phyloP scores from a whole-genome alignment of 176 grass and related monocot species.

The Ampelocalamus luodianensis region DNA sequence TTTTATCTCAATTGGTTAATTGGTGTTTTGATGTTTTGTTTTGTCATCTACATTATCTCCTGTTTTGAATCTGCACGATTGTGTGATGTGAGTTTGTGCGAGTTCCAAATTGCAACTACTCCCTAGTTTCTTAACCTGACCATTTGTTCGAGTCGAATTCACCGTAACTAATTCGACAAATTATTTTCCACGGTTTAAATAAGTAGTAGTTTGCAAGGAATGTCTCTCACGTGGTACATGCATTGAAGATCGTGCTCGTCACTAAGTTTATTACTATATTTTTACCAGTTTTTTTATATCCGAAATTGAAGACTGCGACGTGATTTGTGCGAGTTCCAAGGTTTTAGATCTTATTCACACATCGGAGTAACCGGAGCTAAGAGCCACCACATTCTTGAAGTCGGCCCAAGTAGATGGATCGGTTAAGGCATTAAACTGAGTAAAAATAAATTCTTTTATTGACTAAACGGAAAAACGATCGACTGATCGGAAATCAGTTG shows the following conservation, averaged over 20 bases:
- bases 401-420: too few species aligned
- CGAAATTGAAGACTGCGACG: too few species aligned
- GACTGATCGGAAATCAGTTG: too few species aligned
- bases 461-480: too few species aligned
- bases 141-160: neutral
- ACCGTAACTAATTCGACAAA: neutral
- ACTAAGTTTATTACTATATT: neutral
- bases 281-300: neutral
- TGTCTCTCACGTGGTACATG: neutral
- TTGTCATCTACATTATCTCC: neutral
- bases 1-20: neutral
- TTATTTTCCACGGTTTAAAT: neutral
- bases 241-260: neutral
- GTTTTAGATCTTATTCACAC: too few species aligned
- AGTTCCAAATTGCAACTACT: neutral
- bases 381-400: too few species aligned
- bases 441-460: too few species aligned
- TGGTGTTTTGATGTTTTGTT: neutral
- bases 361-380: too few species aligned
- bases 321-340: too few species aligned
- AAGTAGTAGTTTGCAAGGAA: neutral
- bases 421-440: too few species aligned
- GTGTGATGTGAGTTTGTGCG: neutral
- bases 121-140: neutral
- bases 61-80: neutral